Evolutionary conservation across 2,329 filamentous ascomycete genomes (phyloP), one percentile per base, ranked within the genome.

Genomic region (Dryadomyces quercivorus): DNA sequence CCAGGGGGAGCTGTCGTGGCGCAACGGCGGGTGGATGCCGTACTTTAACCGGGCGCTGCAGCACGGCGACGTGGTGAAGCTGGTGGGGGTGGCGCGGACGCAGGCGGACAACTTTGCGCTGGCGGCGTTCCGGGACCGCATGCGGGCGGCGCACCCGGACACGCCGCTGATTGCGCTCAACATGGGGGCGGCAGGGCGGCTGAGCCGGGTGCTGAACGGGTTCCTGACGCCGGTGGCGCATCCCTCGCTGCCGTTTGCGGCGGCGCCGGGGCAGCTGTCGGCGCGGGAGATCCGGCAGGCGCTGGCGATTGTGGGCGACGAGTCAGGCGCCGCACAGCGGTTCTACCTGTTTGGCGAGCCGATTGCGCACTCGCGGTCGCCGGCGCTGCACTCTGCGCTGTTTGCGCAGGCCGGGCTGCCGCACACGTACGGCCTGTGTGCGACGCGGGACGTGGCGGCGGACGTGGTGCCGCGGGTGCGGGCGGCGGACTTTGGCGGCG

Each of bases 181-280:
- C 70, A 97, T 98, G 92, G 91, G 92, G 34, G 75, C 81, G 50
- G 74, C 80, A 26, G 93, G 93, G 50, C 93, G 95, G 71, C 77
- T 96, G 45, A 95, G 89, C 64, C 84, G 93, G 38, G 85, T 98
- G 47, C 73, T 94, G 56, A 98, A 98, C 69, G 76, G 80, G 34
- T 97, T 97, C 74, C 82, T 98, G 73, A 97, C 93, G 0, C 93
- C 93, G 0, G 93, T 98, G 15, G 90, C 89, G 3, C 93, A 97
- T 66, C 87, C 89, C 1, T 79, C 78, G 13, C 75, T 97, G n/a
- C 90, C 92, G 0, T 89, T 91, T 70, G 93, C 93, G 65, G 92
- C 93, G 43, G 93, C 93, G 0, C 92, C 93, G 4, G 93, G 93
- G 1, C 93, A 98, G 65, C 77, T 98, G 51, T 95, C 90, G 4